Conservation (phyloP, 83 land plant genomes). For the Thuja plicata region DNA sequence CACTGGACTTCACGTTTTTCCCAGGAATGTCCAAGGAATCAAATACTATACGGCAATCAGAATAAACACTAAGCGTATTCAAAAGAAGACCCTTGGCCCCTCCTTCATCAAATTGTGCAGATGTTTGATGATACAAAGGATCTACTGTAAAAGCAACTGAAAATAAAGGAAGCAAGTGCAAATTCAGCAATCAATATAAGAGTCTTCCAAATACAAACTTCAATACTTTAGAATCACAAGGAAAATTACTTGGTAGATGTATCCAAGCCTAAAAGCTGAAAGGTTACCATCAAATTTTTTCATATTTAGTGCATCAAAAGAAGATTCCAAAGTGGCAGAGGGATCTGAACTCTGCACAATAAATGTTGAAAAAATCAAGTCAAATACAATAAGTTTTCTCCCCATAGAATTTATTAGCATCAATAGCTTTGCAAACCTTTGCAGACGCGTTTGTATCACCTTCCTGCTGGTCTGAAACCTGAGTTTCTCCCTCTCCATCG, state of each 20-base stretch:
- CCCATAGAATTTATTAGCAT: background rate
- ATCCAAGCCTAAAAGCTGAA: background rate
- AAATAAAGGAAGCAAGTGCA: conserved; percentile 15
- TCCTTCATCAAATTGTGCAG: conserved; percentile 99
- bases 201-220: background rate
- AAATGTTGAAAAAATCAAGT: background rate
- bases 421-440: background rate
- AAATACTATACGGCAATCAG: conserved; percentile 78
- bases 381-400: background rate
- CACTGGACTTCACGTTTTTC: conserved; percentile 26
- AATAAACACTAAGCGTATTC: conserved; percentile 84
- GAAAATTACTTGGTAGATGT: background rate
- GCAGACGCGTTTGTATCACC: conserved; percentile 41
- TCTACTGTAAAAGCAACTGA: conserved; percentile 90
- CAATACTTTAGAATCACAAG: background rate
- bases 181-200: background rate
- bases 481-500: conserved; percentile 20
- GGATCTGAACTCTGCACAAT: conserved; percentile 62
- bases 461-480: conserved; percentile 34
- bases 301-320: conserved; percentile 83
- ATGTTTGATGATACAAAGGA: conserved; percentile 94
- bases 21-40: conserved; percentile 87
- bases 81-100: conserved; percentile 95
- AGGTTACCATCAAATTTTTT: conserved; percentile 89
- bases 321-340: conserved; percentile 77